Base-by-base conservation (phyloP, 306 rosid species). In the Trifolium repens region DNA sequence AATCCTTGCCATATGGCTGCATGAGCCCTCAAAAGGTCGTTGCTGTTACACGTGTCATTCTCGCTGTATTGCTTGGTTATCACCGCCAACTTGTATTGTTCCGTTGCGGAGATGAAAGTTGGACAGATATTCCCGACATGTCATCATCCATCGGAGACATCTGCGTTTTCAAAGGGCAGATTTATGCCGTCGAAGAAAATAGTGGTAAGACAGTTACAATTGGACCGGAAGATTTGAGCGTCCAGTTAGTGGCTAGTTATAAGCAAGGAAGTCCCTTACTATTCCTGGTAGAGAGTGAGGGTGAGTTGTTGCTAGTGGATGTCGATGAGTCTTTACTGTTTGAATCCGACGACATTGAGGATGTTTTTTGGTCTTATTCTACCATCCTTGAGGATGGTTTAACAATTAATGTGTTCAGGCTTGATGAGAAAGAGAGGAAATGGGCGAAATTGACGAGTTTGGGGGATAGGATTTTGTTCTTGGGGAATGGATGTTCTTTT, bases 401-500 rank as follows among this genome's bases (percentile, higher is more conserved):
- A 0, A 13, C 7, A 2, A 15, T 13, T 49, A 0, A 5, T 49
- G 8, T 53, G 59, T 53, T 17, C 2, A 53, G 4, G 59, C 27
- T 53, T 53, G 11, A 53, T 53, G 59, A 53, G 12, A 53, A 53
- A 11, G 59, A 17, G 59, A 53, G 8, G 12, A 53, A 53, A 3
- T 53, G 59, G 26, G 26, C 17, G 59, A 6, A 17, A 2, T 8
- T 16, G 10, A 2, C 1, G 9, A 17, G 11, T 17, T 53, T 53
- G 8, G 90, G 59, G 26, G 59, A 53, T 8, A 53, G 26, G 26
- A 4, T 53, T 53, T 53, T 53, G 26, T 53, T 53, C 1, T 53
- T 53, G 24, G 59, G 26, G 11, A 96, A 88, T 68, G 88, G 83
- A 75, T 89, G 88, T 60, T 79, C 96, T 0, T 93, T 93, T 61